Evolutionary conservation across 2,329 filamentous ascomycete species (phyloP), one percentile per base, ranked within the genome.

Genomic region (Lasiodiplodia hormozganensis): DNA sequence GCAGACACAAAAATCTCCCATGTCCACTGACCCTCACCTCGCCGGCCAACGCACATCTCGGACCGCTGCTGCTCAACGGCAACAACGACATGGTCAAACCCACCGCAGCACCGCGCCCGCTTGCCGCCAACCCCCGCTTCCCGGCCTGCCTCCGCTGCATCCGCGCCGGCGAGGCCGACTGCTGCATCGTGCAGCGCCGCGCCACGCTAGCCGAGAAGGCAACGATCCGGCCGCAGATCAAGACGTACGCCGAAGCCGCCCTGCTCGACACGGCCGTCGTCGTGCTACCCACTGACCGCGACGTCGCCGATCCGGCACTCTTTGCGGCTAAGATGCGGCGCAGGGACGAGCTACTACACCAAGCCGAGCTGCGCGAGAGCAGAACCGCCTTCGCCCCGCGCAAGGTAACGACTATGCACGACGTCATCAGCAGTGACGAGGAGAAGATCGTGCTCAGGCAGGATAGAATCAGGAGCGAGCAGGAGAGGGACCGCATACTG

Each of bases 111-210:
- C 25, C 47, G 40, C 60, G 43, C n/a, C 18, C 18, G 28, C 18
- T 2, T 11, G 4, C n/a, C 47, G 34, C 56, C 6, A 21, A 51
- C 14, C 47, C 51, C 18, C 49, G 66, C 16, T 62, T 62, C 25
- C 58, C 66, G 8, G 47, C 56, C 21, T 68, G 66, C 36, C 47
- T 49, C 34, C 56, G 66, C 31, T 68, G 66, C 47, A 62, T 62
- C 36, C 66, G 66, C 49, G 51, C 34, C 18, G 66, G 66, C 36
- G 34, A 68, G 4, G 51, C 54, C 4, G 56, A 68, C 66, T 16
- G 10, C 21, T 68, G 66, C 47, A 57, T 68, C 21, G 57, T 53
- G 21, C 56, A 53, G 49, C 57, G 66, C 47, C 34, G 25, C n/a
- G 51, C 56, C n/a, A 62, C 58, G 14, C 28, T 18, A 4, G 47